phyloP scores from a whole-genome alignment of 192 early-diverging fungal species.

The Backusella tuberculispora region DNA sequence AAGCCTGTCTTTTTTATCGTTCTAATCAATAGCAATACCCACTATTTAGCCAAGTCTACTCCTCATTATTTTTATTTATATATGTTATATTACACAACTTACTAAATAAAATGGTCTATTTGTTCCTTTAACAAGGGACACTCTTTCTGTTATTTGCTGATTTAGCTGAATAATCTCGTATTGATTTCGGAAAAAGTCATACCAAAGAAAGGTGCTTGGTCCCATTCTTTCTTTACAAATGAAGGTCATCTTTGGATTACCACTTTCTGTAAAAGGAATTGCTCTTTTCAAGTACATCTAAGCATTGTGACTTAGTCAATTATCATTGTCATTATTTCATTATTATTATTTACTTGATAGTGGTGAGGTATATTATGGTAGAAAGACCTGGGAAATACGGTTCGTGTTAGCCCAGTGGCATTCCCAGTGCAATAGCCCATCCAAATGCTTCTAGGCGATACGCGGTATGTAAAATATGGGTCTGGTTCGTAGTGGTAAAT shows the following conservation, averaged over 20 bases:
- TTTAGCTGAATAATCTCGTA: neutral
- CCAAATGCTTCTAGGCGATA: neutral
- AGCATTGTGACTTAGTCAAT: neutral
- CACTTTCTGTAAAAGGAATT: neutral
- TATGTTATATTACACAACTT: neutral
- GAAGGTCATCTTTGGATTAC: slow-evolving; percentile 5
- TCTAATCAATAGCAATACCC: neutral
- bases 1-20: neutral
- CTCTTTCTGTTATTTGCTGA: neutral
- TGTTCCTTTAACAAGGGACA: neutral
- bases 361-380: slow-evolving; percentile 8
- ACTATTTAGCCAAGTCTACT: neutral
- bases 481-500: neutral
- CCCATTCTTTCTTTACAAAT: slow-evolving; percentile 8
- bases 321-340: too few relatives aligned
- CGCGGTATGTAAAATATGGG: neutral
- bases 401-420: neutral
- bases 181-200: slow-evolving; percentile 7
- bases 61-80: neutral
- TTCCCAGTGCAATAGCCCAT: neutral
- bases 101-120: neutral
- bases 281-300: slow-evolving; percentile 10
- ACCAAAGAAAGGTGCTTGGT: slow-evolving; percentile 3
- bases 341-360: neutral
- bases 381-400: neutral